Evolutionary conservation across 2,329 filamentous ascomycete genomes (phyloP), one percentile per base, ranked within the genome.

Genomic region (Rutstroemia sp.): DNA sequence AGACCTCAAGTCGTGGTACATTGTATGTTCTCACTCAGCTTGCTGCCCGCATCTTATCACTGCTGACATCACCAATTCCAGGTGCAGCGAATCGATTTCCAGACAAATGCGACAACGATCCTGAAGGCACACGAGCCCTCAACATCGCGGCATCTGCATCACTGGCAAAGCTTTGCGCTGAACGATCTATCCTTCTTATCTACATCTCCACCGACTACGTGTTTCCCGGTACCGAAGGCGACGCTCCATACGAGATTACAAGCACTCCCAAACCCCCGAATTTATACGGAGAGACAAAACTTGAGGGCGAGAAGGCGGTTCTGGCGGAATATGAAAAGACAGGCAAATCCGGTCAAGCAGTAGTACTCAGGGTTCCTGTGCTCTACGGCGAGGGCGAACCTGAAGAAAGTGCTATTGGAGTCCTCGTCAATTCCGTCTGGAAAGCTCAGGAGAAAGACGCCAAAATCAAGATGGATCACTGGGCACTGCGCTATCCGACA

Each of bases 61-160:
- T 19, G 5, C 37, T 55, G 42, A 55, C 46, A 49, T n/a, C 27
- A 10, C 46, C 3, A 7, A 27, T 55, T 50, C 14, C 54, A 92
- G 88, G 88, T 69, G 92, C 91, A 42, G 91, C 91, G 47, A 92
- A 95, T 71, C 84, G 90, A 60, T 95, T 87, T 66, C 91, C 92
- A 2, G 91, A 96, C 72, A 87, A 87, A 69, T 92, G 91, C 67
- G 87, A 91, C 65, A 80, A 82, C 62, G 83, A 96, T 69, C 91
- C 90, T 2, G 81, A 85, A 58, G 87, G 83, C 54, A 89, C 90
- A 3, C 81, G 80, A 59, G 79, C 79, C 18, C 76, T 95, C 65
- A 95, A 95, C 67, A 82, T 92, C 12, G 77, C 82, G 3, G 87
- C 90, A 2, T 87, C 88, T 48, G 74, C 77, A 49, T 72, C 74